Conservation (phyloP, 768 basidiomycete species). For the Agaricus sinodeliciosus region DNA sequence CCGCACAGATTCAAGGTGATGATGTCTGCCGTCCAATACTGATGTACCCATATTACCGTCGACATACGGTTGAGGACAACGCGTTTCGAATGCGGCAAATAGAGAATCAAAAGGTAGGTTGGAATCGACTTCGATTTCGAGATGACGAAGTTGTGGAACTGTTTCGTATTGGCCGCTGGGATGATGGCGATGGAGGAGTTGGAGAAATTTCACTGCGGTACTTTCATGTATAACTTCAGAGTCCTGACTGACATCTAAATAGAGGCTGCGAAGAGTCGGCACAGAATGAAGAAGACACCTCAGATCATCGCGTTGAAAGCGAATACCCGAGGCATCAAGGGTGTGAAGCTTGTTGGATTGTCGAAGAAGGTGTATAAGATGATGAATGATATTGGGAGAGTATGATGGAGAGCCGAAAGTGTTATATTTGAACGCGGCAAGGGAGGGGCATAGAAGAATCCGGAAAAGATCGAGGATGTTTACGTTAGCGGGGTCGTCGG, state of each 20-base stretch:
- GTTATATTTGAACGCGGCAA: slow-evolving; percentile 5
- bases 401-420: slow-evolving; percentile 7
- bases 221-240: background rate
- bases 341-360: background rate
- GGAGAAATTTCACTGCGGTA: background rate
- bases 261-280: slow-evolving; percentile 1
- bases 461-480: slow-evolving; percentile 1
- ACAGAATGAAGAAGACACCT: background rate
- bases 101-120: slow-evolving; percentile 6
- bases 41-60: background rate
- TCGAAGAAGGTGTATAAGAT: slow-evolving; percentile 2
- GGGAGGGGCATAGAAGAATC: slow-evolving; percentile 2
- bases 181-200: slow-evolving; percentile 5
- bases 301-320: slow-evolving; percentile 8
- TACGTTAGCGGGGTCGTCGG: slow-evolving; percentile 1
- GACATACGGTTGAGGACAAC: background rate
- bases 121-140: slow-evolving; percentile 8
- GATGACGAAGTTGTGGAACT: slow-evolving; percentile 8
- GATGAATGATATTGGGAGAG: background rate
- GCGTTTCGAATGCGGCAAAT: slow-evolving; percentile 9
- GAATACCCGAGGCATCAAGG: slow-evolving; percentile 8
- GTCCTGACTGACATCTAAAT: background rate
- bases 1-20: background rate
- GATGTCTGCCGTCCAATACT: background rate
- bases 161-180: slow-evolving; percentile 1